Evolutionary conservation across 1,139 yeast species (phyloP).

Genomic region (Meyerozyma sp.): DNA sequence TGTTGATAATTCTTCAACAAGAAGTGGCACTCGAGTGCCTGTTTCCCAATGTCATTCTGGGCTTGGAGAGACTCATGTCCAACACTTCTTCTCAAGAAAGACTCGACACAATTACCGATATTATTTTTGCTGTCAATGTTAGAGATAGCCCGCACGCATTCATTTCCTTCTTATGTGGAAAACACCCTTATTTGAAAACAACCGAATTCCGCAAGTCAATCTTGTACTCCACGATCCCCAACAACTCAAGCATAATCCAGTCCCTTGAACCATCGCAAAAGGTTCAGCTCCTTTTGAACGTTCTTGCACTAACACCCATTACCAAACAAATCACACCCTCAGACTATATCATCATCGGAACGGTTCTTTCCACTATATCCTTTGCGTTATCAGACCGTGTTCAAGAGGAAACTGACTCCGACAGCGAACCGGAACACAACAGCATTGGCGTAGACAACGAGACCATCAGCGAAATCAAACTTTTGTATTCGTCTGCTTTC

Average conservation of each 20-base stretch:
- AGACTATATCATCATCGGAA: slow-evolving; percentile 19
- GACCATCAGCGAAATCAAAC: slow-evolving; percentile 8
- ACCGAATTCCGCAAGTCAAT: not conserved
- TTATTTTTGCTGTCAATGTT: not conserved
- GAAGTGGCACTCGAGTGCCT: not conserved
- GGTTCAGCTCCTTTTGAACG: not conserved
- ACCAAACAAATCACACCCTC: slow-evolving; percentile 7
- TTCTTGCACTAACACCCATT: not conserved
- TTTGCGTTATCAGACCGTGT: slow-evolving; percentile 11
- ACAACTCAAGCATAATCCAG: not conserved
- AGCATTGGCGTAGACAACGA: slow-evolving; percentile 5
- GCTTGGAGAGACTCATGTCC: not conserved
- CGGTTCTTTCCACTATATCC: slow-evolving; percentile 18
- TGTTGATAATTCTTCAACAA: not conserved
- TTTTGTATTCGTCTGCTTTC: slow-evolving; percentile 20
- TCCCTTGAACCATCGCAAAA: not conserved
- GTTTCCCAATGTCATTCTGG: not conserved
- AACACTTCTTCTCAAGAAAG: not conserved
- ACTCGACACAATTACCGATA: not conserved
- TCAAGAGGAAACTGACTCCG: slow-evolving; percentile 11
- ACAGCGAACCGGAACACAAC: slow-evolving; percentile 8
- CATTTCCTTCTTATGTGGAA: not conserved
- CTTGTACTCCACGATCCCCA: not conserved
- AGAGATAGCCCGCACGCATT: slow-evolving; percentile 1
- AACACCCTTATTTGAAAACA: not conserved